phyloP scores from a whole-genome alignment of 2,329 filamentous ascomycete genomes.

The Cordyceps cateniannulata region DNA sequence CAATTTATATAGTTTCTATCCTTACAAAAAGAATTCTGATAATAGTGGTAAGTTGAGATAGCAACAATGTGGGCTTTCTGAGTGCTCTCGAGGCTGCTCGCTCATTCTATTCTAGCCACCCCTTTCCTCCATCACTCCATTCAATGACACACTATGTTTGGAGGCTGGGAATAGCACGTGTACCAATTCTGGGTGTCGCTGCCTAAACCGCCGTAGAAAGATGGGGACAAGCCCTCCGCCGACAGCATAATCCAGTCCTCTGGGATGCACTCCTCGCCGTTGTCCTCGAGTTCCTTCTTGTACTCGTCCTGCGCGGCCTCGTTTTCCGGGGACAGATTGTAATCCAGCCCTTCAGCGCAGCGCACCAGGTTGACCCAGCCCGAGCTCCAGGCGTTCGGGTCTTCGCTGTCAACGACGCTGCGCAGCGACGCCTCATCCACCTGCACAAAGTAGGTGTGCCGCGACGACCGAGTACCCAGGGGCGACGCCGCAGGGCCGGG shows the following conservation, averaged over 20 bases:
- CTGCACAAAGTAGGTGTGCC: not conserved
- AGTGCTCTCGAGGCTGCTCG: too few relatives aligned
- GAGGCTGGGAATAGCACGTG: not conserved
- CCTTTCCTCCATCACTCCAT: not conserved
- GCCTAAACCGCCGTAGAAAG: not conserved
- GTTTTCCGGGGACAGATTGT: not conserved
- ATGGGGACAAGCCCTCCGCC: not conserved
- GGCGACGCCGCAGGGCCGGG: not conserved
- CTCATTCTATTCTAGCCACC: not conserved
- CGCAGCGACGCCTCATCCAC: not conserved
- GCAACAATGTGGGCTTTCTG: too few relatives aligned
- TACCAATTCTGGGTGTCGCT: not conserved
- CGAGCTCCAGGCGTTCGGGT: not conserved
- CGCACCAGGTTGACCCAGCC: constrained; percentile 1
- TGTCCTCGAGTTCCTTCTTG: not conserved
- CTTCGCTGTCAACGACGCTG: not conserved
- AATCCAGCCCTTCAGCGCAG: not conserved
- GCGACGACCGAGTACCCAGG: not conserved
- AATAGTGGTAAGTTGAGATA: too few relatives aligned
- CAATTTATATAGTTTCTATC: too few relatives aligned
- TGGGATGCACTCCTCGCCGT: not conserved
- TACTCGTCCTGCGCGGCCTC: not conserved
- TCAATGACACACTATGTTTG: not conserved
- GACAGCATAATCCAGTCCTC: not conserved
- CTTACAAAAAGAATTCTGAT: too few relatives aligned